Evolutionary conservation across 2,329 filamentous ascomycete genomes (phyloP), one percentile per base, ranked within the genome.

Genomic region (Cryphonectria nitschkei): DNA sequence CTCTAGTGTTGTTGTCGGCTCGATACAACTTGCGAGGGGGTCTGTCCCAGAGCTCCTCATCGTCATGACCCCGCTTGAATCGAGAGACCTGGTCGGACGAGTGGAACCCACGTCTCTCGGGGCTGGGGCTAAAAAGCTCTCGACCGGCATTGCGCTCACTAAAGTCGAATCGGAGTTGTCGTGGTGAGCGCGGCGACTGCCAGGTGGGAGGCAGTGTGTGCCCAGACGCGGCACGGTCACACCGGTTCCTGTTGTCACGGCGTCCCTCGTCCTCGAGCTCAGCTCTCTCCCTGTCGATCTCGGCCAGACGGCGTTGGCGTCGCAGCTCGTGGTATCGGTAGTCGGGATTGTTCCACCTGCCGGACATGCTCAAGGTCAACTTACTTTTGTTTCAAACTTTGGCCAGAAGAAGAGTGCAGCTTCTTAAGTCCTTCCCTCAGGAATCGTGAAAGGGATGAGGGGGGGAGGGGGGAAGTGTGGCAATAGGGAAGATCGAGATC

Each of bases 271-370:
- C 39, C 61, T 62, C n/a, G 41, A 72, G 58, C 22, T 62, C 34
- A 4, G 43, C 62, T 4, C 5, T 46, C 61, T 65, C 54, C n/a
- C 50, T 34, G 13, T 60, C 68, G n/a, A 67, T 61, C 34, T 72
- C 60, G 58, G 37, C 68, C 60, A 68, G 22, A 1, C 64, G 70
- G 22, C 65, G 65, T 11, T 56, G 26, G 43, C 65, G 71, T 14
- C 60, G 39, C 22, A 72, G 65, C 19, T 68, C 52, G 3, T n/a
- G 5, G 39, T 2, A 14, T 50, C 68, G 71, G 37, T 16, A 68
- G 9, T 46, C 22, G 26, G 9, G 2, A n/a, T 34, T 19, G 64
- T 65, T n/a, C 60, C 65, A 72, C 22, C 68, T 58, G 13, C 65
- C 63, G 14, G 46, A 63, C 22, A n/a, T n/a, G 7, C 7, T n/a